Base-by-base conservation (phyloP, 108 stramenopile genomes). In the Cylindrotheca fusiformis region DNA sequence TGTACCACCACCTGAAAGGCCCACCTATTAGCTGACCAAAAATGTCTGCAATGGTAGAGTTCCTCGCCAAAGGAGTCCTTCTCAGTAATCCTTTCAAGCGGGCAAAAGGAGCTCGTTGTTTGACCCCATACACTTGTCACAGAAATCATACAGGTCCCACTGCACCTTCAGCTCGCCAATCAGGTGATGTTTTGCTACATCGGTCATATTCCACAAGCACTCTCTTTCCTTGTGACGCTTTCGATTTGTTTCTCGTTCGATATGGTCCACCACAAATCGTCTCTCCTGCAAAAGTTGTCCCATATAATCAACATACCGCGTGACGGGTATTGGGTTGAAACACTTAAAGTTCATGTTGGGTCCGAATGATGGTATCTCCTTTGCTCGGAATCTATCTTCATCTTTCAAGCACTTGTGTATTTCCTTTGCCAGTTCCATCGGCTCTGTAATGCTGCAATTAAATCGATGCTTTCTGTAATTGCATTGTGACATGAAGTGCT, bases 401-500 rank as follows among this genome's bases (percentile, higher is more conserved):
- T 27, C 41, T 12, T 46, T 20, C 21, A 59, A 18, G 8, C 58
- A 59, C 1, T 59, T 6, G 1, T 45, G n/a, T 14, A 59, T 25
- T 27, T 45, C 10, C 14, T 6, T 45, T 6, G 1, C 18, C 58
- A 59, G 25, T 22, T 63, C n/a, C 55, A 18, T 3, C 8, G 30
- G 55, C 14, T 55, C 52, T 32, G 17, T 14, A 10, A 4, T n/a
- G 31, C 26, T 63, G 29, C 76, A 77, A 26, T 60, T 3, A 28
- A 72, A 67, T 14, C 0, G 23, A 22, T 19, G 55, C 1, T 30
- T 27, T 29, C 49, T 18, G 32, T 66, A 33, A 41, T 79, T 71
- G 47, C 78, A 79, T n/a, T 45, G 29, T 17, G 72, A 68, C 67
- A 77, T 55, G 28, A 77, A 36, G 45, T 73, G 72, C 14, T 68